phyloP scores from a whole-genome alignment of 768 basidiomycete species.

The Mycena kentingensis region DNA sequence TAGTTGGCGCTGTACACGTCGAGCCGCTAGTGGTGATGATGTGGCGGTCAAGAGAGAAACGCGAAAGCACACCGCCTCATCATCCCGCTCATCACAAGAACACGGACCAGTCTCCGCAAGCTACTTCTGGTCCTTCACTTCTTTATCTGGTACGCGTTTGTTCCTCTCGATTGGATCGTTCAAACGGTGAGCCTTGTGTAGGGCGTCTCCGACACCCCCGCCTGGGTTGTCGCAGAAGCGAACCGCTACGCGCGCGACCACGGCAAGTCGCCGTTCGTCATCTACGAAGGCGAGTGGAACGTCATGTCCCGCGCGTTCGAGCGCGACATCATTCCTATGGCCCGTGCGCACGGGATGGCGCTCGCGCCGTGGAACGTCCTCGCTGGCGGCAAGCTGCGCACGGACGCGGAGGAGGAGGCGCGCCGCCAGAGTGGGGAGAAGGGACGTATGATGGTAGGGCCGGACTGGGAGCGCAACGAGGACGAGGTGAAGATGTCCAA shows the following conservation, averaged over 20 bases:
- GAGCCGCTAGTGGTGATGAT: too few species aligned
- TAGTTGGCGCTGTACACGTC: too few species aligned
- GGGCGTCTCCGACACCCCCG: not conserved
- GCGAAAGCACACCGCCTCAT: too few species aligned
- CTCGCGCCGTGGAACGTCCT: slow-evolving; percentile 43
- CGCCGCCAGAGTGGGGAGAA: slow-evolving; percentile 31
- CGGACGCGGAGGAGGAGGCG: slow-evolving; percentile 33
- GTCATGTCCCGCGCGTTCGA: slow-evolving; percentile 42
- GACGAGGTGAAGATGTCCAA: slow-evolving; percentile 34
- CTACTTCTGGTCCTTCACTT: too few species aligned
- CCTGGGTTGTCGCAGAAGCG: not conserved
- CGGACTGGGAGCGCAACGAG: slow-evolving; percentile 27
- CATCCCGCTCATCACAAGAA: too few species aligned
- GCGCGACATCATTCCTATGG: slow-evolving; percentile 46
- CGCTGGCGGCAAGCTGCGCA: slow-evolving; percentile 31
- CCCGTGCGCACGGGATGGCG: slow-evolving; percentile 17
- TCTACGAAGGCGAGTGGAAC: slow-evolving; percentile 45
- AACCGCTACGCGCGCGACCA: not conserved
- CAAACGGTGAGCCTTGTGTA: too few species aligned
- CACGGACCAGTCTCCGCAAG: too few species aligned
- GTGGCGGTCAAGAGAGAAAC: too few species aligned
- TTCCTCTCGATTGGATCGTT: too few species aligned
- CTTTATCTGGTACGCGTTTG: too few species aligned
- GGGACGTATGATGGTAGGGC: slow-evolving; percentile 36
- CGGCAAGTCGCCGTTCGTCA: slow-evolving; percentile 41